A percentile compares a stretch with the other conserved stretches of the same genome.
Evolutionary conservation across 371 early-diverging fungal genomes (phyloP).

Genomic region (Amoeboaphelidium occidentale): DNA sequence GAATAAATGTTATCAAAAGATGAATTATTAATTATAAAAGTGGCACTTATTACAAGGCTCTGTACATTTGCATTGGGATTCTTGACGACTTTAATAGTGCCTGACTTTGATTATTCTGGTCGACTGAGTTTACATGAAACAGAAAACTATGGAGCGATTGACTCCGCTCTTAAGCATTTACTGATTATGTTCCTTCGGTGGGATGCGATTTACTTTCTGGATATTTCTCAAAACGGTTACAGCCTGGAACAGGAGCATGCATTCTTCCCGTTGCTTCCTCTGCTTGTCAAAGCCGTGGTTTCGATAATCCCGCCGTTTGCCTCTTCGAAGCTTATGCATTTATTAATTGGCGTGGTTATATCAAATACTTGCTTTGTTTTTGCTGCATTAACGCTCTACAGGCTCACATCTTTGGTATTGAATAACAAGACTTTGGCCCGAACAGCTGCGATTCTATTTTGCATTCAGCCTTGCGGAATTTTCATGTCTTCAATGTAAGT

Average conservation of each 20-base stretch:
- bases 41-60: not conserved
- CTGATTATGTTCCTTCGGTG: constrained; percentile 72
- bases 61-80: not conserved
- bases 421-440: not conserved
- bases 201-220: constrained; percentile 74
- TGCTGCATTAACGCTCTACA: constrained; percentile 44
- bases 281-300: constrained; percentile 22
- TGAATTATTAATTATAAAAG: not conserved
- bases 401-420: constrained; percentile 12
- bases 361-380: constrained; percentile 46
- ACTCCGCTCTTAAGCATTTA: no score
- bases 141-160: no score
- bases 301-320: constrained; percentile 7
- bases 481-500: constrained; percentile 63
- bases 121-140: not conserved
- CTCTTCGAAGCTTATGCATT: not conserved
- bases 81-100: not conserved
- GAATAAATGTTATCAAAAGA: not conserved
- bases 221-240: constrained; percentile 57
- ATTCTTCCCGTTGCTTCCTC: constrained; percentile 67
- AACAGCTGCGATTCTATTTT: constrained; percentile 35
- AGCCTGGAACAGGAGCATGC: constrained; percentile 70
- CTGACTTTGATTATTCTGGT: not conserved
- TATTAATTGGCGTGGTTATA: constrained; percentile 37
- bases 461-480: constrained; percentile 44